Percentiles rank a stretch among this genome's conserved stretches.
phyloP scores from a whole-genome alignment of 2,329 filamentous ascomycete species.

The Phialemoniopsis sp. region DNA sequence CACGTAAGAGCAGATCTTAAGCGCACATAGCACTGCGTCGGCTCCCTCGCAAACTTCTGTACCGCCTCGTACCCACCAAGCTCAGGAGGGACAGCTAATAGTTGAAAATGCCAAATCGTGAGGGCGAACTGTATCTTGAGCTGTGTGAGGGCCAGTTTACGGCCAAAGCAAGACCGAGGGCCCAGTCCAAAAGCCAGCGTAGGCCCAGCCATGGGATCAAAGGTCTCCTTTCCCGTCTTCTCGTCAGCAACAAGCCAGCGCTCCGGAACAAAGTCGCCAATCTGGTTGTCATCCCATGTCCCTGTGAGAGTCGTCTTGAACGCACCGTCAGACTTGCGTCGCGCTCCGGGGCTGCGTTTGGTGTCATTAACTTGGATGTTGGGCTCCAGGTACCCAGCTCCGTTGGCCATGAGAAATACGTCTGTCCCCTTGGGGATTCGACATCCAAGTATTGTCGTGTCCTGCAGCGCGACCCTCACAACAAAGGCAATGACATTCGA shows the following conservation, averaged over 20 bases:
- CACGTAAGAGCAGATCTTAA: too few species aligned
- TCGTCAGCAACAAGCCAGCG: background rate
- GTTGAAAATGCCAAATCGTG: constrained; percentile 31
- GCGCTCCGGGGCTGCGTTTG: constrained; percentile 16
- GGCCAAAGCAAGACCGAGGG: constrained; percentile 30
- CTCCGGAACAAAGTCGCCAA: constrained; percentile 12
- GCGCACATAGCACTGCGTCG: constrained; percentile 16
- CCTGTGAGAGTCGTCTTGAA: constrained; percentile 16
- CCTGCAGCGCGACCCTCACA: constrained; percentile 19
- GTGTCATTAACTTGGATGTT: constrained; percentile 19
- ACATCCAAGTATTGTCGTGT: constrained; percentile 26
- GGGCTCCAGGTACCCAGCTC: constrained; percentile 21
- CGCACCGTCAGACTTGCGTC: too few species aligned
- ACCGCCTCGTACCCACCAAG: constrained; percentile 13
- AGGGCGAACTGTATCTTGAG: constrained; percentile 27
- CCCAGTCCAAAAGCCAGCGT: constrained; percentile 25
- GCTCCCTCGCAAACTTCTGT: constrained; percentile 17
- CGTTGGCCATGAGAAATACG: constrained; percentile 19
- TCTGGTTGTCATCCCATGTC: constrained; percentile 20
- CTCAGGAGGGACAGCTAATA: constrained; percentile 6
- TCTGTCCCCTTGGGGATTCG: constrained; percentile 26
- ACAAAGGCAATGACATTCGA: constrained; percentile 21
- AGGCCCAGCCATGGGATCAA: background rate
- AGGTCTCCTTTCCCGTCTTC: constrained; percentile 1
- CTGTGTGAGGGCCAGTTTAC: constrained; percentile 27